phyloP scores from a whole-genome alignment of 495 filamentous ascomycete species.

The Hypoxylon trugodes region DNA sequence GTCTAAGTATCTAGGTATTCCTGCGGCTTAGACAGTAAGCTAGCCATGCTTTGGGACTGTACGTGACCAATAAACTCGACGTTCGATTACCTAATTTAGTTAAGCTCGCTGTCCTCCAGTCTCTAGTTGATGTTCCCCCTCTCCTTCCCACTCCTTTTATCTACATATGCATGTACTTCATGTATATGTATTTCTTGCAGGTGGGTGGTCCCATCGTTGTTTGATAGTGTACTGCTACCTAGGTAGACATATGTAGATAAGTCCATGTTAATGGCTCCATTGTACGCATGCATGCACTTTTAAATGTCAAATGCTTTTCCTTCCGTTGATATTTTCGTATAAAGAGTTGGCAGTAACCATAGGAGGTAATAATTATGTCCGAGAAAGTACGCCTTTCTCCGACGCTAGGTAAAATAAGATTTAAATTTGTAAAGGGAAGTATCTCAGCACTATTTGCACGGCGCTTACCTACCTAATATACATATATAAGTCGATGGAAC shows the following conservation, averaged over 20 bases:
- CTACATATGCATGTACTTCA: slow-evolving; percentile 11
- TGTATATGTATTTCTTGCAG: slow-evolving; percentile 32
- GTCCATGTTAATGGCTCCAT: no score
- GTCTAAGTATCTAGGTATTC: background rate
- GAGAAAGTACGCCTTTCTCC: no score
- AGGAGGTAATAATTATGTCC: no score
- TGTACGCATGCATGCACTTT: slow-evolving; percentile 9
- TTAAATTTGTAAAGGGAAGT: no score
- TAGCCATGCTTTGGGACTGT: slow-evolving; percentile 2
- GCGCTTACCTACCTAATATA: no score
- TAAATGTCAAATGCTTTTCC: slow-evolving; percentile 2
- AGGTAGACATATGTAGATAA: slow-evolving; percentile 10
- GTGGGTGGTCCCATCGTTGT: slow-evolving; percentile 33
- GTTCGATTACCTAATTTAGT: slow-evolving; percentile 10
- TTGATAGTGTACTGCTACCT: slow-evolving; percentile 16
- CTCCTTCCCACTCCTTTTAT: slow-evolving; percentile 3
- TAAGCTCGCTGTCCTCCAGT: background rate
- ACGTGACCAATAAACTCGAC: slow-evolving; percentile 12
- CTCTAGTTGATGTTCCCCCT: background rate
- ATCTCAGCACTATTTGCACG: no score
- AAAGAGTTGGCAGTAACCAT: no score
- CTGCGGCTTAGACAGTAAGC: slow-evolving; percentile 9
- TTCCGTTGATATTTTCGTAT: no score
- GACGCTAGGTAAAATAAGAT: no score
- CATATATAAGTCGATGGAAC: no score